Percentiles rank a stretch among this genome's conserved stretches.
Conservation (phyloP, 768 basidiomycete species). For the Leccinum olivaceopallidum region DNA sequence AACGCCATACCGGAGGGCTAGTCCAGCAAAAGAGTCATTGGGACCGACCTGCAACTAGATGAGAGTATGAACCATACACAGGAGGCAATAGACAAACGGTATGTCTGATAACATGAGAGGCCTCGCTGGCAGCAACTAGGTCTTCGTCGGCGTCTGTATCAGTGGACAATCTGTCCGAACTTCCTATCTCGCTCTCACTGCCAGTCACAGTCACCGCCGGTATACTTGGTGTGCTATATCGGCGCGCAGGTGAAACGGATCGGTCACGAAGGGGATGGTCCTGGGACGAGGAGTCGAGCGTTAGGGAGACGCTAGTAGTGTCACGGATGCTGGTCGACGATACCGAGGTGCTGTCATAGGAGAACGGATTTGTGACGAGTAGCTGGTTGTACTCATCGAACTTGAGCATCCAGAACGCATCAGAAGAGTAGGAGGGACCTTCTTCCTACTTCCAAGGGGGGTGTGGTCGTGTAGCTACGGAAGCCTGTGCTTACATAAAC, state of each 20-base stretch:
- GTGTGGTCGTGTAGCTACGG: background rate
- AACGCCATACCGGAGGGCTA: slow-evolving; percentile 89
- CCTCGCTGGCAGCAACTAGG: background rate
- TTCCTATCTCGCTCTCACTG: slow-evolving; percentile 3
- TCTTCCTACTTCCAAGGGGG: slow-evolving; percentile 3
- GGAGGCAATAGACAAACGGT: slow-evolving; percentile 14
- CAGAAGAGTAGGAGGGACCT: slow-evolving; percentile 8
- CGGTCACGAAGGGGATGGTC: slow-evolving; percentile 21
- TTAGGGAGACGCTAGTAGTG: background rate
- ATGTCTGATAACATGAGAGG: slow-evolving; percentile 13
- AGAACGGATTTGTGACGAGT: slow-evolving; percentile 22
- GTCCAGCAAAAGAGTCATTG: slow-evolving; percentile 80
- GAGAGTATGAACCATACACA: background rate
- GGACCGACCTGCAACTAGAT: slow-evolving; percentile 53
- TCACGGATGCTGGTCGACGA: slow-evolving; percentile 1
- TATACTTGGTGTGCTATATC: background rate
- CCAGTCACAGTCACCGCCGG: background rate
- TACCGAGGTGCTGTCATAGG: slow-evolving; percentile 4
- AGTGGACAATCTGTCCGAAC: background rate
- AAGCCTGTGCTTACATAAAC: slow-evolving; percentile 13
- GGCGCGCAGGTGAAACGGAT: slow-evolving; percentile 9
- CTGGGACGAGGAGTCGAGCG: slow-evolving; percentile 2
- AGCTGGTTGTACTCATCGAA: slow-evolving; percentile 24
- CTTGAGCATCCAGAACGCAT: slow-evolving; percentile 31
- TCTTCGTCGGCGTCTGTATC: background rate